phyloP scores from a whole-genome alignment of 2,329 filamentous ascomycete species.

The Ustilaginoidea virens region DNA sequence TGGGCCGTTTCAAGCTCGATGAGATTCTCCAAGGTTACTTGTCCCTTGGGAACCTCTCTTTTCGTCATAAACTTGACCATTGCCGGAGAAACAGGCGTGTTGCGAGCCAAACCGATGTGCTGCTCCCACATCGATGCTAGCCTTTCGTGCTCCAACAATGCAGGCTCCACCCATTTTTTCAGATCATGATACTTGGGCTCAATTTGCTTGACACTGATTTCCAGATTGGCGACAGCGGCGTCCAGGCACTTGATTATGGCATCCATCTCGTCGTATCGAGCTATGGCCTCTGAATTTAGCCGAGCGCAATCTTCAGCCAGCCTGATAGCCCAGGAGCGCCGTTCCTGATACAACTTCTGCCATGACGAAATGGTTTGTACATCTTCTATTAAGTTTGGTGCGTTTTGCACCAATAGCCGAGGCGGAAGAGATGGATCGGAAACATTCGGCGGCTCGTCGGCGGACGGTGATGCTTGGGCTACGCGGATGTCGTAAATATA shows the following conservation, averaged over 20 bases:
- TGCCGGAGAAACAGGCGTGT: slow-evolving; percentile 46
- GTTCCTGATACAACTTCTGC: slow-evolving; percentile 70
- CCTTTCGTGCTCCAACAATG: slow-evolving; percentile 50
- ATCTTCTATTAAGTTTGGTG: slow-evolving; percentile 72
- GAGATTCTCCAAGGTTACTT: slow-evolving; percentile 55
- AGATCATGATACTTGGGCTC: slow-evolving; percentile 58
- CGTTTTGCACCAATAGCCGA: slow-evolving; percentile 42
- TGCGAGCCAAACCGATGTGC: slow-evolving; percentile 48
- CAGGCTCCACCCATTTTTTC: slow-evolving; percentile 53
- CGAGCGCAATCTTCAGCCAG: slow-evolving; percentile 53
- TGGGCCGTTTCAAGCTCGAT: slow-evolving; percentile 59
- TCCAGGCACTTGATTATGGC: slow-evolving; percentile 68
- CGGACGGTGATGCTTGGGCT: slow-evolving; percentile 39
- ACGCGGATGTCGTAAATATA: slow-evolving; percentile 82
- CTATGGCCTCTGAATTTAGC: slow-evolving; percentile 46
- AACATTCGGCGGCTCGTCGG: slow-evolving; percentile 25
- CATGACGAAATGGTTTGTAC: slow-evolving; percentile 74
- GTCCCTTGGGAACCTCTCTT: slow-evolving; percentile 25
- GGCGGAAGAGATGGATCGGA: slow-evolving; percentile 35
- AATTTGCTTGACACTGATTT: slow-evolving; percentile 55
- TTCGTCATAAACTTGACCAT: slow-evolving; percentile 53
- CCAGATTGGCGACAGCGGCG: slow-evolving; percentile 74
- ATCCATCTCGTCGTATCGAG: slow-evolving; percentile 56
- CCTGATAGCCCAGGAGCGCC: slow-evolving; percentile 63
- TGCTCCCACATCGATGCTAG: slow-evolving; percentile 52